These are phyloP conservation scores for Rhizopus arrhizus DNA, from an alignment of 371 early-diverging fungal genomes.

Conservation along the genomic window DNA sequence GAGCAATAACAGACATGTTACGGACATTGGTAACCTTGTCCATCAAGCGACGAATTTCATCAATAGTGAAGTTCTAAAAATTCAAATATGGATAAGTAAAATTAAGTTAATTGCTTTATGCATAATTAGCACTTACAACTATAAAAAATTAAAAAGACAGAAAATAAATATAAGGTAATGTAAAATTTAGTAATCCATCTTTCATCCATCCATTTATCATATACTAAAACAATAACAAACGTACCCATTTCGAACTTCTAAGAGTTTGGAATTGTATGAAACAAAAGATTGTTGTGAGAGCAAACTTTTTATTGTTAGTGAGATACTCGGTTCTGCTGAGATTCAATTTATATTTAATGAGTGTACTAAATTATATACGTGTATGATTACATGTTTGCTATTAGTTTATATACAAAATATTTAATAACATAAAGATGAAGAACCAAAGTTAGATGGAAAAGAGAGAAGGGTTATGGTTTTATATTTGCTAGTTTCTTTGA, in stretches of 20 bases:
- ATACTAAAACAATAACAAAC: neutral
- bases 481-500: neutral
- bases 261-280: neutral
- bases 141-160: neutral
- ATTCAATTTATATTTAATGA: too few species aligned
- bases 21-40: constrained; percentile 90
- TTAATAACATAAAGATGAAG: neutral
- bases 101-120: neutral
- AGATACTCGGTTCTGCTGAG: too few species aligned
- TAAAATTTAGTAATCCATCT: neutral
- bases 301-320: too few species aligned
- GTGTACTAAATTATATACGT: too few species aligned
- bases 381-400: too few species aligned
- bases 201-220: neutral
- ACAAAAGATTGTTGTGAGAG: neutral
- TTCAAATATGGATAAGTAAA: neutral
- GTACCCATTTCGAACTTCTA: constrained; percentile 7
- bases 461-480: neutral
- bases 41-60: constrained; percentile 48
- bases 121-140: neutral
- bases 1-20: constrained; percentile 99
- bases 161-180: neutral
- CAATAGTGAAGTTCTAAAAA: constrained; percentile 44
- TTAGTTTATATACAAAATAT: neutral
- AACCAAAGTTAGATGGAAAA: neutral